Evolutionary conservation across 805 yeast genomes (phyloP), one percentile per base, ranked within the genome.

Genomic region (Saturnispora dispora): DNA sequence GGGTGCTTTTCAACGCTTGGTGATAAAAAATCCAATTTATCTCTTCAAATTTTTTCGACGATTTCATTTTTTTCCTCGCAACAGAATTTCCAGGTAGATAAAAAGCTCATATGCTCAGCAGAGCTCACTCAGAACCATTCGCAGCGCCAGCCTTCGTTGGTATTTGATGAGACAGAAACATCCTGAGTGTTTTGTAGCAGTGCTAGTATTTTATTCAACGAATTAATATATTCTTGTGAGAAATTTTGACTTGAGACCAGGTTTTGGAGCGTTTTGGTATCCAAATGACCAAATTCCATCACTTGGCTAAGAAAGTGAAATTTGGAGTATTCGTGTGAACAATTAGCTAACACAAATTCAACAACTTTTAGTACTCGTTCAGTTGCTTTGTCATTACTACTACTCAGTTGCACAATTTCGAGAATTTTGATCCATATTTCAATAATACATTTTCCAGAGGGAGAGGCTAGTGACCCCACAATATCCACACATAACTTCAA

Each of bases 341-440:
- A 40, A 7, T 23, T 22, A 2, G 15, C 10, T 7, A 41, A 11
- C 1, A 47, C 40, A 5, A 30, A 15, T 10, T 18, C 17, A 8
- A 35, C 27, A 50, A 27, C 41, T 58, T 49, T 17, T 20, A 44
- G 22, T 37, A 18, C 5, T 9, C 9, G 10, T 5, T 37, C 23
- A 7, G 4, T 17, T 18, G 13, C 20, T 3, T 17, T 37, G 40
- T 39, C 5, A 40, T 36, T 22, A 60, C 56, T 10, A 67, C 39
- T 5, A 13, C 40, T 39, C 22, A 54, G 23, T 23, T 56, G 52
- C 55, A 77, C 80, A 36, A 78, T 50, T 52, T 68, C 69, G 5
- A 77, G 39, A 11, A 78, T 57, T 57, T 76, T 76, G 13, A 37
- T n/a, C 47, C 47, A 48, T 9, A 48, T 43, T n/a, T 42, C 42